Conservation (phyloP, 2,329 filamentous ascomycete genomes). For the Aspergillus texensis region DNA sequence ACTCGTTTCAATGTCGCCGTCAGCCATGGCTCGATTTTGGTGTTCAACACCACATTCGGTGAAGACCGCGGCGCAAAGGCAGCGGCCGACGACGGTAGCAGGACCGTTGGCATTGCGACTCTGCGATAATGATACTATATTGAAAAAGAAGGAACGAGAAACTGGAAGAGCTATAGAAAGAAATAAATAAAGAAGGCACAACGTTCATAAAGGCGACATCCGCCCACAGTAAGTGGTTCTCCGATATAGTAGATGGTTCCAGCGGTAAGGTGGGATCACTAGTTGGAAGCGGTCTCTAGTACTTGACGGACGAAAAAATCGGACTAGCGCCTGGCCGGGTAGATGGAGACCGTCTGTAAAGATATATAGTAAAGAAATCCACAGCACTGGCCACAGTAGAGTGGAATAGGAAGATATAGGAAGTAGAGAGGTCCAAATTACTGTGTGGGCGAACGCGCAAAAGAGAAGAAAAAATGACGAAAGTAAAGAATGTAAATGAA, state of each 20-base stretch:
- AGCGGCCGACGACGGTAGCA: constrained; percentile 91
- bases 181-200: constrained; percentile 33
- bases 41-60: constrained; percentile 90
- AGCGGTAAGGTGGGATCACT: constrained; percentile 1
- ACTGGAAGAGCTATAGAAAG: constrained; percentile 29
- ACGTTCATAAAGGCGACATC: constrained; percentile 43
- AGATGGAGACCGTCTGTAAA: constrained; percentile 9
- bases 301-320: constrained; percentile 3
- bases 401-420: constrained; percentile 11
- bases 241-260: constrained; percentile 12
- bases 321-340: constrained; percentile 10
- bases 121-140: constrained; percentile 47
- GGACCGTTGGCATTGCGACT: constrained; percentile 80
- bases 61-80: constrained; percentile 93
- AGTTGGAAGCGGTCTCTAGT: not conserved
- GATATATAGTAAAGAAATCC: constrained; percentile 14
- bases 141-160: constrained; percentile 47
- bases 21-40: constrained; percentile 94
- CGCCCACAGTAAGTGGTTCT: constrained; percentile 36
- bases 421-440: constrained; percentile 27
- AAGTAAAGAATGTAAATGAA: constrained; percentile 15
- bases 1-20: constrained; percentile 96
- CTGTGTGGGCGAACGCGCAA: constrained; percentile 39
- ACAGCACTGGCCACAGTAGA: constrained; percentile 12
- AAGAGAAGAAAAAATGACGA: constrained; percentile 19